Percentiles rank a stretch among this genome's conserved stretches.
phyloP scores from a whole-genome alignment of 2,329 filamentous ascomycete genomes.

The Scedosporium minutisporum region DNA sequence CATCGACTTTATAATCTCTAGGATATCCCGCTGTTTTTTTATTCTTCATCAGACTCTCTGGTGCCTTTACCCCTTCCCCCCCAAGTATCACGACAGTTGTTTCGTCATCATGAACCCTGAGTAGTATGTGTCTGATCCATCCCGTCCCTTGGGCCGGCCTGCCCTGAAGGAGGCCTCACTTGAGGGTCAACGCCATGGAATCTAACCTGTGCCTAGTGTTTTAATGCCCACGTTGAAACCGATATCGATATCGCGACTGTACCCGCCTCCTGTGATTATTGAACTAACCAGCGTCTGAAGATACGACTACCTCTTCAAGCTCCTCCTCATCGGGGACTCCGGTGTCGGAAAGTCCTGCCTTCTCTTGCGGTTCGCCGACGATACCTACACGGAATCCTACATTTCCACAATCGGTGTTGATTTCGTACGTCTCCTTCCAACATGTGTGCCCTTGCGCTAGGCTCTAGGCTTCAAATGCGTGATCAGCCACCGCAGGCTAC shows the following conservation, averaged over 20 bases:
- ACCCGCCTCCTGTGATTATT: neutral
- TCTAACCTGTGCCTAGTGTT: neutral
- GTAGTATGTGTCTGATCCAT: slow-evolving; percentile 56
- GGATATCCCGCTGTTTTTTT: neutral
- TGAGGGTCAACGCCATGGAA: neutral
- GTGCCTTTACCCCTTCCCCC: slow-evolving; percentile 5
- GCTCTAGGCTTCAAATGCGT: neutral
- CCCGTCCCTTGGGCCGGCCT: slow-evolving; percentile 9
- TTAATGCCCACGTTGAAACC: neutral
- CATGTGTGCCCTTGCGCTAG: neutral
- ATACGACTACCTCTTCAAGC: slow-evolving; percentile 99
- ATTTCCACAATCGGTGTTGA: slow-evolving; percentile 99
- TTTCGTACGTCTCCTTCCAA: slow-evolving; percentile 58
- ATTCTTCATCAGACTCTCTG: neutral
- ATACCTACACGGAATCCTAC: slow-evolving; percentile 99
- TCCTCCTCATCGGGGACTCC: slow-evolving; percentile 99
- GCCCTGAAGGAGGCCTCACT: slow-evolving; percentile 9
- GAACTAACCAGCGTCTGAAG: slow-evolving; percentile 33
- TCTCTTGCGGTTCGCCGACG: slow-evolving; percentile 93
- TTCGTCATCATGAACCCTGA: slow-evolving; percentile 75
- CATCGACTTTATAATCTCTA: neutral
- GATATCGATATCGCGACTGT: neutral
- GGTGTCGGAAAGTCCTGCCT: slow-evolving; percentile 99
- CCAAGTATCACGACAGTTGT: neutral
- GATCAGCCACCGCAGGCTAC: slow-evolving; percentile 1